phyloP scores from a whole-genome alignment of 139 green algal species.

The Spirogloea muscicola region DNA sequence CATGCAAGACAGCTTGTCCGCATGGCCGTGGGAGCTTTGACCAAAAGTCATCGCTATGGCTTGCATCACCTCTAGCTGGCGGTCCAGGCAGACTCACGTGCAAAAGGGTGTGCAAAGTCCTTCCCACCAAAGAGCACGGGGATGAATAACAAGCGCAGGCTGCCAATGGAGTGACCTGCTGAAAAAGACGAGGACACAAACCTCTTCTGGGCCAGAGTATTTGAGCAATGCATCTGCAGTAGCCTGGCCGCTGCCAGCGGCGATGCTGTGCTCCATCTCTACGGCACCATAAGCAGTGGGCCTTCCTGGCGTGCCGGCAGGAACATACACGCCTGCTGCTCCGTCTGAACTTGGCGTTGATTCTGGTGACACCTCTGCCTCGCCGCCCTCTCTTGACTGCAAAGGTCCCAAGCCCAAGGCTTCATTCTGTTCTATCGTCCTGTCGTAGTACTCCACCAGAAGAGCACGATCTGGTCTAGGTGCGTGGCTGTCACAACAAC shows the following conservation, averaged over 20 bases:
- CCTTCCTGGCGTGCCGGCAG: not conserved
- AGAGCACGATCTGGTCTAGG: slow-evolving; percentile 8
- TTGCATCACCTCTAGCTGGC: too few relatives aligned
- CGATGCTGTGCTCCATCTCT: not conserved
- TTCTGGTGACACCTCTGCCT: too few relatives aligned
- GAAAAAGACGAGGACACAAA: not conserved
- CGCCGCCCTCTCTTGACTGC: not conserved
- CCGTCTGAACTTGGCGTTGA: not conserved
- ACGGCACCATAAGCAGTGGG: slow-evolving; percentile 15
- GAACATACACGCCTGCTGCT: not conserved
- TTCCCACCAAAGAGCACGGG: too few relatives aligned
- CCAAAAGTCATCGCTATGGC: too few relatives aligned
- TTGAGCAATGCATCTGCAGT: slow-evolving; percentile 24
- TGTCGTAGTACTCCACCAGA: slow-evolving; percentile 5
- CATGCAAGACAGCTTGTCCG: not conserved
- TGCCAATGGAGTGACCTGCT: too few relatives aligned
- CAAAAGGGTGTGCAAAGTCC: too few relatives aligned
- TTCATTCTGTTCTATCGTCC: slow-evolving; percentile 32
- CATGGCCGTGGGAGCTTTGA: too few relatives aligned
- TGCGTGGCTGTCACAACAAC: slow-evolving; percentile 20
- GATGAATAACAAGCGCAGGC: too few relatives aligned
- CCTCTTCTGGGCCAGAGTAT: slow-evolving; percentile 51
- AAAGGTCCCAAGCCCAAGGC: slow-evolving; percentile 5
- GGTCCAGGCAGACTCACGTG: too few relatives aligned
- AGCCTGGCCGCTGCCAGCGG: slow-evolving; percentile 16